Conservation (phyloP, 1,284 basidiomycete species). For the Tilletia indica region DNA sequence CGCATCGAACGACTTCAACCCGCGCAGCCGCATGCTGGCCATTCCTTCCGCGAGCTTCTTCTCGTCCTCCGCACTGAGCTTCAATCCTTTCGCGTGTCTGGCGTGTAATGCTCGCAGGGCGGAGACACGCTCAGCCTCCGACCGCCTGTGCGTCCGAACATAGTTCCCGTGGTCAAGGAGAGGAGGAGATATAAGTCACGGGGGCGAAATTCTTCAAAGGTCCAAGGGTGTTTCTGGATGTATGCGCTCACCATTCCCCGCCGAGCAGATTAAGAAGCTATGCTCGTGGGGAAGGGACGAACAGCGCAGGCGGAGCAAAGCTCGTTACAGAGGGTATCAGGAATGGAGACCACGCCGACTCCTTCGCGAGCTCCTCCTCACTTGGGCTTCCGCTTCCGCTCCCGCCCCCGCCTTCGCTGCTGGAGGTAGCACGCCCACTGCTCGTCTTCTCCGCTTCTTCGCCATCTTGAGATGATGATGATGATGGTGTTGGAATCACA, state of each 20-base stretch:
- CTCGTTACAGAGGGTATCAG: not conserved
- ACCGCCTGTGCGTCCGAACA: conserved; percentile 28
- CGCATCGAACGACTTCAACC: not conserved
- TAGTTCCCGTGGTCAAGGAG: no score
- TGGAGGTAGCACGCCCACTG: no score
- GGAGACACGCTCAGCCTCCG: conserved; percentile 38
- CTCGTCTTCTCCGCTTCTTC: not conserved
- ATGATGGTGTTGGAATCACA: not conserved
- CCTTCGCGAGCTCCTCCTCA: conserved; percentile 27
- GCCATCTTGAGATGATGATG: not conserved
- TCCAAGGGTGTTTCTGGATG: no score
- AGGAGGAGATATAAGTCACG: no score
- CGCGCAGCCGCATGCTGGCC: conserved; percentile 24
- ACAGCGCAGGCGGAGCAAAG: conserved; percentile 6
- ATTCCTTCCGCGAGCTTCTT: conserved; percentile 44
- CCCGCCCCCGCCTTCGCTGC: not conserved
- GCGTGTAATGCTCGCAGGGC: conserved; percentile 41
- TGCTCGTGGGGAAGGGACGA: conserved; percentile 1
- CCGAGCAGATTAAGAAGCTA: not conserved
- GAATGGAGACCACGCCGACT: not conserved
- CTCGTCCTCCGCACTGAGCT: conserved; percentile 34
- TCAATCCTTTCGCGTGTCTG: conserved; percentile 39
- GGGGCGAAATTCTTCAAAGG: no score
- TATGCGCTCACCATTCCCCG: no score
- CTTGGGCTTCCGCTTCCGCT: not conserved